Conservation (phyloP, 495 filamentous ascomycete species). For the Podospora pseudocomata region DNA sequence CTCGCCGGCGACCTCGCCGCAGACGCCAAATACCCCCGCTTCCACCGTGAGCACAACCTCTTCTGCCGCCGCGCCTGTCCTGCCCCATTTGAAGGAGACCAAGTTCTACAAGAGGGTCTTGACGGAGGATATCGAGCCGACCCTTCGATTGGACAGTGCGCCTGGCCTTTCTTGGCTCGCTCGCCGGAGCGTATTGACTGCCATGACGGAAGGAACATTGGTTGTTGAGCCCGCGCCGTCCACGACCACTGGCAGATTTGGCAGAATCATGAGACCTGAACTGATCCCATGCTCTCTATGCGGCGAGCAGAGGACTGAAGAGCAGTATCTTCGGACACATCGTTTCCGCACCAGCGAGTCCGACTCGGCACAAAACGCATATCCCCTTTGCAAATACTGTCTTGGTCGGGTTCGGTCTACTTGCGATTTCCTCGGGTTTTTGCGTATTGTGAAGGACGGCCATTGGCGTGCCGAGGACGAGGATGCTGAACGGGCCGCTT, state of each 20-base stretch:
- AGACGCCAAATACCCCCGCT: conserved; percentile 50
- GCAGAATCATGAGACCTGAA: conserved; percentile 54
- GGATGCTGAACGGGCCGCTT: conserved; percentile 76
- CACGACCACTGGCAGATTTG: conserved; percentile 37
- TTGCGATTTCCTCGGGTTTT: conserved; percentile 87
- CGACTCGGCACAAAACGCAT: conserved; percentile 72
- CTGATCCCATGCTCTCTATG: conserved; percentile 80
- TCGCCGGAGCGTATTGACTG: conserved; percentile 72
- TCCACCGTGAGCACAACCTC: conserved; percentile 45
- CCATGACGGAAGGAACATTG: conserved; percentile 80
- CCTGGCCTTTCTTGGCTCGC: conserved; percentile 93
- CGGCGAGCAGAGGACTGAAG: conserved; percentile 70
- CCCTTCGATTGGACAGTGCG: conserved; percentile 79
- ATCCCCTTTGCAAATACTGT: conserved; percentile 89
- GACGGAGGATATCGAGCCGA: conserved; percentile 90
- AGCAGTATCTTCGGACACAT: conserved; percentile 71
- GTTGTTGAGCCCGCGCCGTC: conserved; percentile 82
- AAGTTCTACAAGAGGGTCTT: conserved; percentile 89
- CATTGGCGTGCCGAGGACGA: conserved; percentile 75
- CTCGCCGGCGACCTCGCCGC: conserved; percentile 43
- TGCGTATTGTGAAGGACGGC: conserved; percentile 85
- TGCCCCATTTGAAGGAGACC: conserved; percentile 69
- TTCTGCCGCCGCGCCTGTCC: conserved; percentile 21
- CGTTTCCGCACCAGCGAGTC: conserved; percentile 84
- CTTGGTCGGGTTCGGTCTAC: conserved; percentile 76